Percentiles rank a stretch among this genome's conserved stretches.
These are phyloP conservation scores for Crithidia brevicula DNA, from an alignment of 208 protist genomes.

Conservation along the genomic window DNA sequence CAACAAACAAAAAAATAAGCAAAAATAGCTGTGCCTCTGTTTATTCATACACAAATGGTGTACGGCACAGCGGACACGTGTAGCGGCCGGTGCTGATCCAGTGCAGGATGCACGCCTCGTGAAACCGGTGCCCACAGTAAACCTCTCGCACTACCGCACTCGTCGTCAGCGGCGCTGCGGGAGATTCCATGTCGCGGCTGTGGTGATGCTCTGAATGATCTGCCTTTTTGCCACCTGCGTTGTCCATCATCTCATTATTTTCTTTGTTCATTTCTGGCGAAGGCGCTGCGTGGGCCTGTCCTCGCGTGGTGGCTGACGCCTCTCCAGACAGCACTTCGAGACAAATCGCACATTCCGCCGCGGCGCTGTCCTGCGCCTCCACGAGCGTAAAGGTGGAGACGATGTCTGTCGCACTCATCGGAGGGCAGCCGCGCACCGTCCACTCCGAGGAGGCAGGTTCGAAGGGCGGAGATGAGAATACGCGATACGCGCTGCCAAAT, in stretches of 20 bases:
- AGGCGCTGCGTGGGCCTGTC: background rate
- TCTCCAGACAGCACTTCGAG: constrained; percentile 12
- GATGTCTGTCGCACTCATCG: constrained; percentile 9
- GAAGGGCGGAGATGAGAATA: background rate
- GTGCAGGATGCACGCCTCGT: constrained; percentile 30
- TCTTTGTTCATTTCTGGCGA: background rate
- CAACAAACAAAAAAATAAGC: no score
- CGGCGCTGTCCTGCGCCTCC: background rate
- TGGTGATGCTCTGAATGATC: no score
- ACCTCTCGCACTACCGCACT: constrained; percentile 13
- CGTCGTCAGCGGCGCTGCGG: background rate
- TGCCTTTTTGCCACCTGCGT: no score
- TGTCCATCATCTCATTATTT: no score
- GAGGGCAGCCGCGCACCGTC: constrained; percentile 7
- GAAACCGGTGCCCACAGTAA: constrained; percentile 45
- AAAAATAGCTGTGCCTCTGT: no score
- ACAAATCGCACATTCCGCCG: constrained; percentile 20
- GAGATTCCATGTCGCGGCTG: no score
- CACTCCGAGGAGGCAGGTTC: constrained; percentile 1
- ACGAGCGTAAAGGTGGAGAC: constrained; percentile 19
- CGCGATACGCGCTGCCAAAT: no score
- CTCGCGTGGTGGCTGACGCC: background rate
- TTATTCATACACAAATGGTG: constrained; percentile 28
- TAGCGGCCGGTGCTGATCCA: constrained; percentile 37
- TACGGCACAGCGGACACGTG: constrained; percentile 41